Base-by-base conservation (phyloP, 345 rosid species). In the Ricinus communis region DNA sequence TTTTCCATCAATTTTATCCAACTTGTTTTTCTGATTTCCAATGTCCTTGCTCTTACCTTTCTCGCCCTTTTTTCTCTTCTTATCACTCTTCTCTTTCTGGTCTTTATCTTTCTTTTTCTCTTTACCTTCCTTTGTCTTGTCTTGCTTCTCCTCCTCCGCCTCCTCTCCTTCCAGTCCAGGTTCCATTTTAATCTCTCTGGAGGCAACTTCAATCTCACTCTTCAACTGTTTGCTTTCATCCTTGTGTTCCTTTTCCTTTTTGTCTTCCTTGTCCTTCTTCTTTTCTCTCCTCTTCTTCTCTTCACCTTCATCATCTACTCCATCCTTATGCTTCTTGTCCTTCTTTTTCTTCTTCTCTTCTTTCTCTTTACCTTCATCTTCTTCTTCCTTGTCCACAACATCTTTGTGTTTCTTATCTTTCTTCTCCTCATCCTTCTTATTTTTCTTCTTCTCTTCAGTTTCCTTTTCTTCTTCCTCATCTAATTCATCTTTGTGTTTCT, bases 1-100 rank as follows among this genome's bases (percentile, higher is more conserved):
- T 81, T 85, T 83, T 58, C 31, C 86, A 76, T 91, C 79, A 8
- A 90, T 76, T 71, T 84, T 86, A 80, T 87, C 88, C 55, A 90
- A 38, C 81, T 87, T 84, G 72, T 43, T 54, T 62, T 85, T 85
- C 56, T 88, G 83, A 77, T 84, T 82, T 66, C 56, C 84, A 13
- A 82, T 30, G 72, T 75, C 86, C 74, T 71, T 84, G 76, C 79
- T 73, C 74, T 81, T 83, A 68, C 65, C 82, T 79, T 84, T 85
- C 65, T 75, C 78, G 18, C 75, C 80, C 4, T 61, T 71, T 55
- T 87, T 87, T 49, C 81, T 78, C 77, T 86, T 85, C 82, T 88
- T 88, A 14, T 66, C 88, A 38, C 49, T 66, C 58, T 84, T 79
- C 33, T 65, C 74, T 36, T 51, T 65, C 49, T 76, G 80, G 50